Percentiles rank a stretch among this genome's conserved stretches.
These are phyloP conservation scores for Thermochaetoides thermophila DNA, from an alignment of 495 filamentous ascomycete genomes.

Conservation along the genomic window DNA sequence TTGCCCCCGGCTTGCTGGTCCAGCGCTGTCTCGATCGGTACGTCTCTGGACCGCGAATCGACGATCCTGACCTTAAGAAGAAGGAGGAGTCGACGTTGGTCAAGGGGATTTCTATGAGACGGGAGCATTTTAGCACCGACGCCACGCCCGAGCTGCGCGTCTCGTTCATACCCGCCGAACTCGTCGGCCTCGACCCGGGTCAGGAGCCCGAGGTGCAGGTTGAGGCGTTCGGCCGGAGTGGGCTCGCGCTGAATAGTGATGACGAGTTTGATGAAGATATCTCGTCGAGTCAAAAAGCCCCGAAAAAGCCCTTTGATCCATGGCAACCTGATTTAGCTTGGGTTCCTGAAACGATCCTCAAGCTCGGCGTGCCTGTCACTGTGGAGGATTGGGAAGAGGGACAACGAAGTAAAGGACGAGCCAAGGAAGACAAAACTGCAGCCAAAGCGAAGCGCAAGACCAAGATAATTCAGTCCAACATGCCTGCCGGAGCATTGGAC, in stretches of 20 bases:
- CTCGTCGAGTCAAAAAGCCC: no score
- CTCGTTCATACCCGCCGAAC: slow-evolving; percentile 56
- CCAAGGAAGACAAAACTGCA: slow-evolving; percentile 21
- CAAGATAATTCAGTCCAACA: slow-evolving; percentile 14
- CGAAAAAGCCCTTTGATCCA: slow-evolving; percentile 44
- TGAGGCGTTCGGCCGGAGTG: slow-evolving; percentile 32
- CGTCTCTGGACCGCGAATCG: slow-evolving; percentile 8
- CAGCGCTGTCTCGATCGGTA: slow-evolving; percentile 40
- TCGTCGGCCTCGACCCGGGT: slow-evolving; percentile 63
- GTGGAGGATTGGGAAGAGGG: slow-evolving; percentile 65
- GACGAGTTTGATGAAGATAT: slow-evolving; percentile 44
- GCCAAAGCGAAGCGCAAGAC: slow-evolving; percentile 15
- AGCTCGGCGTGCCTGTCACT: slow-evolving; percentile 53
- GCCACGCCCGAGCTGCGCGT: slow-evolving; percentile 61
- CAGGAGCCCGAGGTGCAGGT: slow-evolving; percentile 46
- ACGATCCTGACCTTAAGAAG: slow-evolving; percentile 28
- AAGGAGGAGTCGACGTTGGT: slow-evolving; percentile 37
- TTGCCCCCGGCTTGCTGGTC: slow-evolving; percentile 65
- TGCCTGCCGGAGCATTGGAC: slow-evolving; percentile 18
- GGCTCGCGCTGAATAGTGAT: slow-evolving; percentile 35
- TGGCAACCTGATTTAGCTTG: slow-evolving; percentile 58
- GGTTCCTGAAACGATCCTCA: slow-evolving; percentile 59
- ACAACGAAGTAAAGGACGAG: no score
- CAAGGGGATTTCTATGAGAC: slow-evolving; percentile 44
- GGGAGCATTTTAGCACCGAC: slow-evolving; percentile 61